A percentile compares a stretch with the other conserved stretches of the same genome.
Conservation (phyloP, 768 basidiomycete species). For the Collybia sp. region DNA sequence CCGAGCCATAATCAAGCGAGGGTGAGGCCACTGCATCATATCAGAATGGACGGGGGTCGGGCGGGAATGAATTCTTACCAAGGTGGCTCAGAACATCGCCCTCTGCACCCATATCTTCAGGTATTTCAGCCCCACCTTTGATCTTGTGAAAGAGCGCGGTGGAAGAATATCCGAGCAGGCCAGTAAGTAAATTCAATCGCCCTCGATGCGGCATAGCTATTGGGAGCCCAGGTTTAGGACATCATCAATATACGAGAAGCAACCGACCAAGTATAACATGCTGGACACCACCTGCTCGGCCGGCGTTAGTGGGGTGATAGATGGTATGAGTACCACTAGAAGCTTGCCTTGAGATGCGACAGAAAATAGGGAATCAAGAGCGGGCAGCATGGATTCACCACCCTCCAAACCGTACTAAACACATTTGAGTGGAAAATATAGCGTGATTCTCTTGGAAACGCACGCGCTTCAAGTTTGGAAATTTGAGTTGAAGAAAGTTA, state of each 20-base stretch:
- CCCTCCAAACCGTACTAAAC: slow-evolving; percentile 81
- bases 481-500: slow-evolving; percentile 80
- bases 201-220: slow-evolving; percentile 85
- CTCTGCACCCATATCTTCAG: slow-evolving; percentile 59
- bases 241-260: neutral
- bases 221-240: neutral
- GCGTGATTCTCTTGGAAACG: slow-evolving; percentile 7
- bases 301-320: neutral
- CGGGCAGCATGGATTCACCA: slow-evolving; percentile 91
- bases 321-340: neutral
- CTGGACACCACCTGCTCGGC: slow-evolving; percentile 48
- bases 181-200: slow-evolving; percentile 80
- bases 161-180: slow-evolving; percentile 63
- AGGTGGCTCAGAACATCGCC: slow-evolving; percentile 91
- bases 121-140: slow-evolving; percentile 69
- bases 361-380: slow-evolving; percentile 72
- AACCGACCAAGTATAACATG: slow-evolving; percentile 57
- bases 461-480: slow-evolving; percentile 79
- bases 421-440: neutral
- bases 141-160: slow-evolving; percentile 83
- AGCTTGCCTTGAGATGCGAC: slow-evolving; percentile 53
- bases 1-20: slow-evolving; percentile 48
- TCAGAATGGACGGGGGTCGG: too few relatives aligned
- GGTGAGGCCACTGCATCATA: slow-evolving; percentile 42
- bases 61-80: slow-evolving; percentile 28